Evolutionary conservation across 805 yeast species (phyloP).

Genomic region (Schwanniomyces yamadae): DNA sequence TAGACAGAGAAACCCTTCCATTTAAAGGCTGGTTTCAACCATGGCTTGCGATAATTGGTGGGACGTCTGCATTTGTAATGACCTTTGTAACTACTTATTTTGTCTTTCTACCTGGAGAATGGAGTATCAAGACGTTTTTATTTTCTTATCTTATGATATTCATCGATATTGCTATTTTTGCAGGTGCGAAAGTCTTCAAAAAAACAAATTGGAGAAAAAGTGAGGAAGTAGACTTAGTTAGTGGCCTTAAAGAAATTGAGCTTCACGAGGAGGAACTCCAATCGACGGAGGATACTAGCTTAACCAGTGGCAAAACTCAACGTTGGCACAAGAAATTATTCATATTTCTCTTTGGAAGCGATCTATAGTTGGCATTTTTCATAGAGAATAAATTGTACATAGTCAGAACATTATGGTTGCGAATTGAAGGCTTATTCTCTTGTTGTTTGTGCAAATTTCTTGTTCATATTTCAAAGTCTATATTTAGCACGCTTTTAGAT

Average conservation of each 20-base stretch:
- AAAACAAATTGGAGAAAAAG: conserved; percentile 35
- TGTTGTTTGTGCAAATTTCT: too few relatives aligned
- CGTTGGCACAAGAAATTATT: conserved; percentile 15
- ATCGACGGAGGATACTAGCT: conserved; percentile 14
- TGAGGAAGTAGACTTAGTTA: conserved; percentile 34
- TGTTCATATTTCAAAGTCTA: too few relatives aligned
- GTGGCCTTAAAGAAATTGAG: conserved; percentile 41
- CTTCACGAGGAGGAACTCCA: conserved; percentile 33
- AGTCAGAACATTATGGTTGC: too few relatives aligned
- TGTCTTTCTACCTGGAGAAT: conserved; percentile 39
- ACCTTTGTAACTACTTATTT: conserved; percentile 36
- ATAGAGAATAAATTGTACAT: too few relatives aligned
- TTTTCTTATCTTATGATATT: conserved; percentile 45
- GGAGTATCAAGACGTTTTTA: conserved; percentile 40
- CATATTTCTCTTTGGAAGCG: conserved; percentile 27
- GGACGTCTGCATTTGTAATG: conserved; percentile 28
- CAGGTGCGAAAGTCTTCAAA: conserved; percentile 36
- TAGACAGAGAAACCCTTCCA: conserved; percentile 8
- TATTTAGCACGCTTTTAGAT: too few relatives aligned
- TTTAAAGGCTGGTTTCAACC: conserved; percentile 32
- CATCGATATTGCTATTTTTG: conserved; percentile 33
- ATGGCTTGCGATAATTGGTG: conserved; percentile 31
- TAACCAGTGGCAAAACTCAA: conserved; percentile 18
- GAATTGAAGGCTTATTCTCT: too few relatives aligned
- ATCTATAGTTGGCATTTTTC: conserved; percentile 11